These are phyloP conservation scores for Dactylonectria estremocensis DNA, from an alignment of 2,329 filamentous ascomycete genomes.

Conservation along the genomic window DNA sequence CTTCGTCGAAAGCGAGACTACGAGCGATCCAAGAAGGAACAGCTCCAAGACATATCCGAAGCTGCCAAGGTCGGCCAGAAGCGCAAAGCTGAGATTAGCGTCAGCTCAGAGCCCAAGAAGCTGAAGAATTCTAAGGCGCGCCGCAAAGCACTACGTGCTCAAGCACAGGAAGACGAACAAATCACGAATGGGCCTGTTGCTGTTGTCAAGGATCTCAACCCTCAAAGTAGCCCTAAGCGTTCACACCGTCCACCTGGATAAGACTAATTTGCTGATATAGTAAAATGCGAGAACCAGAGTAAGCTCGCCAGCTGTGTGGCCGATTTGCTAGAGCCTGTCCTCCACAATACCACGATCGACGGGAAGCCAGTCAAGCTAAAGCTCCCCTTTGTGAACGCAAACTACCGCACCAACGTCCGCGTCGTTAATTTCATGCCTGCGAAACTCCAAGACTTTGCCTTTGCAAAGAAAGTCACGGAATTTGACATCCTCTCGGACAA, in stretches of 20 bases:
- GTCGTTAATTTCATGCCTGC: slow-evolving; percentile 86
- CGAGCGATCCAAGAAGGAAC: slow-evolving; percentile 62
- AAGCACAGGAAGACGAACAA: slow-evolving; percentile 28
- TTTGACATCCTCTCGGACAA: slow-evolving; percentile 66
- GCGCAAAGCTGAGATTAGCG: slow-evolving; percentile 52
- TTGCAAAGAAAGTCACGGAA: slow-evolving; percentile 59
- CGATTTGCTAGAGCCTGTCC: slow-evolving; percentile 57
- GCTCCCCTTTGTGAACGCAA: slow-evolving; percentile 83
- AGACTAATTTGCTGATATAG: slow-evolving; percentile 48
- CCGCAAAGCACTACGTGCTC: slow-evolving; percentile 40
- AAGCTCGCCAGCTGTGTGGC: slow-evolving; percentile 55
- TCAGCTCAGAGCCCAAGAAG: slow-evolving; percentile 46
- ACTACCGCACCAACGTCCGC: slow-evolving; percentile 79
- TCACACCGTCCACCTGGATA: neutral
- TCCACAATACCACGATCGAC: slow-evolving; percentile 61
- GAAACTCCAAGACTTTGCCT: slow-evolving; percentile 79
- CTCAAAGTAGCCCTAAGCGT: slow-evolving; percentile 44
- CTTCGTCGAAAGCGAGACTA: slow-evolving; percentile 77
- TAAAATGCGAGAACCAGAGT: slow-evolving; percentile 63
- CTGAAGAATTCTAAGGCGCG: slow-evolving; percentile 45
- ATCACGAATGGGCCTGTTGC: slow-evolving; percentile 47
- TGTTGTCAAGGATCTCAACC: slow-evolving; percentile 50
- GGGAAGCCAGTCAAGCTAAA: slow-evolving; percentile 53
- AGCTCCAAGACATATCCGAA: slow-evolving; percentile 56
- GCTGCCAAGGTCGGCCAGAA: slow-evolving; percentile 57